Evolutionary conservation across 2,329 filamentous ascomycete species (phyloP).

Genomic region (Trichoderma sp.): DNA sequence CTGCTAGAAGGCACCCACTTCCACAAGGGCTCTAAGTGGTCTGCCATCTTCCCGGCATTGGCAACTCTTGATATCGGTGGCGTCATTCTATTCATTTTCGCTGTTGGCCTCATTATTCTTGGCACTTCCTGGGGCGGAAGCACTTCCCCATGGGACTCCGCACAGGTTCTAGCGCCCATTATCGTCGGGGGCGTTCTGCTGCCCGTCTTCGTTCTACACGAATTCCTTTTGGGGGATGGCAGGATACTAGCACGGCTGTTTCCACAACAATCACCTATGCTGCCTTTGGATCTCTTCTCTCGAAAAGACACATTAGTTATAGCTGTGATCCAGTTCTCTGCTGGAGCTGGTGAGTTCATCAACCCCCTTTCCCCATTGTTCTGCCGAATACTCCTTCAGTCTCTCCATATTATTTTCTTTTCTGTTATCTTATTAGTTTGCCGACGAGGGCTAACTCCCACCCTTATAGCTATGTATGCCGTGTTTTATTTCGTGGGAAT

Average conservation of each 20-base stretch:
- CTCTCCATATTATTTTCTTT: not conserved
- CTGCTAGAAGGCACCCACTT: not conserved
- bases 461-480: not conserved
- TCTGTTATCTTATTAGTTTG: not conserved
- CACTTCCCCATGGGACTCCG: not conserved
- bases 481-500: not conserved
- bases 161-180: not conserved
- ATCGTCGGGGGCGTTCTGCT: not conserved
- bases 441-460: not conserved
- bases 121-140: not conserved
- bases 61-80: not conserved
- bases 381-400: not conserved
- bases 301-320: not conserved
- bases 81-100: not conserved
- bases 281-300: not conserved
- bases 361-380: not conserved
- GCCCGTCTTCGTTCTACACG: not conserved
- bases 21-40: not conserved
- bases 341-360: not conserved
- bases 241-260: not conserved
- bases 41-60: not conserved
- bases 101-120: not conserved
- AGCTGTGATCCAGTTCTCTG: not conserved
- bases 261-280: not conserved
- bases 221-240: not conserved